A percentile compares a stretch with the other conserved stretches of the same genome.
Evolutionary conservation across 2,329 filamentous ascomycete species (phyloP).

Genomic region (Dothiorella sarmentorum): DNA sequence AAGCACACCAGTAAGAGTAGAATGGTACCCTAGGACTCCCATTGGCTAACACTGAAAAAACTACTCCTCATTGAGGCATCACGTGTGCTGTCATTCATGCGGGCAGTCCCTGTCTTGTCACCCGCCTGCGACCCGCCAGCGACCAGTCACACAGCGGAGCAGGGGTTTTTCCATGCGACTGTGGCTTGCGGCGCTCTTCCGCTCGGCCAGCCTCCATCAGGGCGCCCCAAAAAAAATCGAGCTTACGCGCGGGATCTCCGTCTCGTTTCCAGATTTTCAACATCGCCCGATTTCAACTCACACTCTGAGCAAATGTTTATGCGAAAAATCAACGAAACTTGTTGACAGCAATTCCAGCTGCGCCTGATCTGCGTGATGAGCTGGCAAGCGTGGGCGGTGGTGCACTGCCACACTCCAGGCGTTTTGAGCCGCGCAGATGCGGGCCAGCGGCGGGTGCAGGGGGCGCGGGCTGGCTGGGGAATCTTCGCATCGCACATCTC

Average conservation of each 20-base stretch:
- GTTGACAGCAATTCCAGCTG: neutral
- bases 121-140: slow-evolving; percentile 8
- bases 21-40: neutral
- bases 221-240: neutral
- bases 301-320: neutral
- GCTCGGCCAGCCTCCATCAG: slow-evolving; percentile 6
- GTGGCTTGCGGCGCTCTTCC: slow-evolving; percentile 12
- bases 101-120: slow-evolving; percentile 3
- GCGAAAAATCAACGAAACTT: neutral
- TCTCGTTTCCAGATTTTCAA: slow-evolving; percentile 14
- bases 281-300: neutral
- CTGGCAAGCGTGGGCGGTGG: neutral
- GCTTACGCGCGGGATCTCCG: slow-evolving; percentile 15
- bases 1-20: slow-evolving; percentile 9
- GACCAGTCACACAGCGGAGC: slow-evolving; percentile 10
- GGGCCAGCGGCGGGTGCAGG: neutral
- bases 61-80: neutral
- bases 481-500: slow-evolving; percentile 2
- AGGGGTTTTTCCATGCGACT: neutral
- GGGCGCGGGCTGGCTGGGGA: slow-evolving; percentile 4
- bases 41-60: neutral
- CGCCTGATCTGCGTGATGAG: slow-evolving; percentile 5
- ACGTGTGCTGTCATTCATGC: neutral
- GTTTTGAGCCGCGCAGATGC: neutral
- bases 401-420: neutral